Conservation (phyloP, 148 eudicot species). For the Nyssa sinensis region DNA sequence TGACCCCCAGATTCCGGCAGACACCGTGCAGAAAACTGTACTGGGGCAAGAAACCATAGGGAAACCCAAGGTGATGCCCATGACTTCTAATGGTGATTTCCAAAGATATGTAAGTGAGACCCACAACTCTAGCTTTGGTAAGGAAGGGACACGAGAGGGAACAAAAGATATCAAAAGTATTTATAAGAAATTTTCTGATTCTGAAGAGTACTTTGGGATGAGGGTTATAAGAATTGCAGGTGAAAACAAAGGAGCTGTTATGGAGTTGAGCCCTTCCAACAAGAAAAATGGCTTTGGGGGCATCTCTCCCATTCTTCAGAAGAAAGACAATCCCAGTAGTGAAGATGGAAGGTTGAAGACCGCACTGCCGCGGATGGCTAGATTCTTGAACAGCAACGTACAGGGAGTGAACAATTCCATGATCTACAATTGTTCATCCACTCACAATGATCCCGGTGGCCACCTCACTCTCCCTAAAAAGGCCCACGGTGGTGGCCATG, state of each 20-base stretch:
- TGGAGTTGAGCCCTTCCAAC: conserved; percentile 50
- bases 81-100: conserved; percentile 4
- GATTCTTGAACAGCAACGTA: conserved; percentile 58
- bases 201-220: conserved; percentile 37
- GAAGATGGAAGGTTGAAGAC: conserved; percentile 14
- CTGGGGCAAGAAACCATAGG: conserved; percentile 38
- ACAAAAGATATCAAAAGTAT: conserved; percentile 2
- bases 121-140: background rate
- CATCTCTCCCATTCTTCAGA: too few species aligned
- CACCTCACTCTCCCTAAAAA: conserved; percentile 33
- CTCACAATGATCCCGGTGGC: conserved; percentile 56
- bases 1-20: conserved; percentile 26
- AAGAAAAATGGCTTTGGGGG: conserved; percentile 16
- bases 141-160: conserved; percentile 8
- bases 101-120: background rate
- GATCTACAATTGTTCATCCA: conserved; percentile 28
- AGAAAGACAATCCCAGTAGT: too few species aligned
- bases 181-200: conserved; percentile 28
- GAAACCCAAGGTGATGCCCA: conserved; percentile 27
- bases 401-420: conserved; percentile 59
- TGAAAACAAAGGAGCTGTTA: conserved; percentile 74
- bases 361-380: conserved; percentile 23
- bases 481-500: conserved; percentile 2
- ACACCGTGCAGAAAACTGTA: conserved; percentile 47
- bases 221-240: conserved; percentile 58